phyloP scores from a whole-genome alignment of 805 yeast species.

The Starmerella scarabaei region DNA sequence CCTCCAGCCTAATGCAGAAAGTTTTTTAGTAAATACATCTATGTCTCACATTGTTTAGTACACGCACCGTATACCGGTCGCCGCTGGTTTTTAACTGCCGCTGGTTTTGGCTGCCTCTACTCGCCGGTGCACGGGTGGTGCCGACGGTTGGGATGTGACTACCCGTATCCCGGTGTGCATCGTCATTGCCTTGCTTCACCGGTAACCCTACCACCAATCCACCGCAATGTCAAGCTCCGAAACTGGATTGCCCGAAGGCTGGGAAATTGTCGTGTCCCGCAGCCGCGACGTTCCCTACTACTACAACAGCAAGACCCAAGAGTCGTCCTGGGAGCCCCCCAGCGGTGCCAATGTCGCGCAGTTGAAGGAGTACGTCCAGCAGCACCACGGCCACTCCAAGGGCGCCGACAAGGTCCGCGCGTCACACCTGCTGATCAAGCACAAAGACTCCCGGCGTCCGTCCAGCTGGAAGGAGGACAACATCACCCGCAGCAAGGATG shows the following conservation, averaged over 20 bases:
- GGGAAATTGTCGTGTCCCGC: constrained; percentile 70
- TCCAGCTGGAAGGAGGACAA: constrained; percentile 75
- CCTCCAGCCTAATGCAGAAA: too few species aligned
- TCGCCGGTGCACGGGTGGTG: too few species aligned
- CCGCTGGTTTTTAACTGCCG: too few species aligned
- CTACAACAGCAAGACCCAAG: constrained; percentile 52
- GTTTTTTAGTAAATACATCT: too few species aligned
- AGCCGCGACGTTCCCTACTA: constrained; percentile 78
- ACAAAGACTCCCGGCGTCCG: constrained; percentile 73
- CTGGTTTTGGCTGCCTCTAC: too few species aligned
- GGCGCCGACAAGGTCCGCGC: constrained; percentile 48
- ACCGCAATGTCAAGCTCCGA: constrained; percentile 14
- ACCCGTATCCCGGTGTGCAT: too few species aligned
- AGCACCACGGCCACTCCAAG: constrained; percentile 19
- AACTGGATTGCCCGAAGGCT: constrained; percentile 71
- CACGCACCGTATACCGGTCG: too few species aligned
- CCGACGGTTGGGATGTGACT: too few species aligned
- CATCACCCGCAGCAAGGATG: constrained; percentile 70
- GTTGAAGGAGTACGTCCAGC: constrained; percentile 44
- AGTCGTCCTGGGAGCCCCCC: constrained; percentile 88
- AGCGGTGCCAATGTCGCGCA: constrained; percentile 55
- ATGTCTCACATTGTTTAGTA: too few species aligned
- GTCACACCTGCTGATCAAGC: constrained; percentile 73
- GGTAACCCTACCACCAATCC: too few species aligned
- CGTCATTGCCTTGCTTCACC: too few species aligned